phyloP scores from a whole-genome alignment of 108 stramenopile genomes.

The Cylindrotheca closterium region DNA sequence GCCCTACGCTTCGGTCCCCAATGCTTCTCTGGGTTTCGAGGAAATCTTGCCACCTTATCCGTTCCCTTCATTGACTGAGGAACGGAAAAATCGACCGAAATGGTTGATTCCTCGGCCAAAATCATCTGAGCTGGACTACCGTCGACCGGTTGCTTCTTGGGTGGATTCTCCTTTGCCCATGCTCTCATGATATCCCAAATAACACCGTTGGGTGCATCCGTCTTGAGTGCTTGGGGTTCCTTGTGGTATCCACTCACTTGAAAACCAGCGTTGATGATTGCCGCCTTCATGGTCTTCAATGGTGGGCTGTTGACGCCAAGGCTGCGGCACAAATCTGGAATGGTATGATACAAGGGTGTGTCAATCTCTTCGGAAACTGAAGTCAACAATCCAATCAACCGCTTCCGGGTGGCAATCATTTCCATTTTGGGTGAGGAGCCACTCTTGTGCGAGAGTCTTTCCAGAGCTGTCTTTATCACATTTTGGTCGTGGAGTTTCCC shows the following conservation, averaged over 20 bases:
- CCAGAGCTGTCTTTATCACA: constrained; percentile 72
- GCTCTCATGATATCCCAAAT: constrained; percentile 93
- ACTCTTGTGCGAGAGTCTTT: constrained; percentile 51
- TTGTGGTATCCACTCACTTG: constrained; percentile 92
- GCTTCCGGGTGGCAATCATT: constrained; percentile 52
- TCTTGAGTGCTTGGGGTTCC: constrained; percentile 92
- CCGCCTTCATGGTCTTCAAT: constrained; percentile 69
- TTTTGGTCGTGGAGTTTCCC: constrained; percentile 92
- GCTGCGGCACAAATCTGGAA: constrained; percentile 74
- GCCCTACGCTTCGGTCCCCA: constrained; percentile 90
- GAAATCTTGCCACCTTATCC: constrained; percentile 56
- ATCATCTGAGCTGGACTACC: constrained; percentile 65
- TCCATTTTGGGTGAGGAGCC: constrained; percentile 44
- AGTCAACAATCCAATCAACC: constrained; percentile 86
- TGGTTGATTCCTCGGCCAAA: constrained; percentile 60
- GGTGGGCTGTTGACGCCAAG: constrained; percentile 80
- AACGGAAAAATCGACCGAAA: constrained; percentile 65
- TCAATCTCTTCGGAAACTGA: constrained; percentile 94
- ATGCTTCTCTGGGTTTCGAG: constrained; percentile 81
- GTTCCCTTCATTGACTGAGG: constrained; percentile 13
- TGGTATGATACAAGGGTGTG: constrained; percentile 88
- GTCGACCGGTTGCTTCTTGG: constrained; percentile 59
- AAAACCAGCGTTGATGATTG: constrained; percentile 91
- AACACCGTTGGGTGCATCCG: constrained; percentile 90
- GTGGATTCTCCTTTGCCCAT: constrained; percentile 89